A percentile compares a stretch with the other conserved stretches of the same genome.
Evolutionary conservation across 2,329 filamentous ascomycete genomes (phyloP).

Genomic region (Beauveria bassiana): DNA sequence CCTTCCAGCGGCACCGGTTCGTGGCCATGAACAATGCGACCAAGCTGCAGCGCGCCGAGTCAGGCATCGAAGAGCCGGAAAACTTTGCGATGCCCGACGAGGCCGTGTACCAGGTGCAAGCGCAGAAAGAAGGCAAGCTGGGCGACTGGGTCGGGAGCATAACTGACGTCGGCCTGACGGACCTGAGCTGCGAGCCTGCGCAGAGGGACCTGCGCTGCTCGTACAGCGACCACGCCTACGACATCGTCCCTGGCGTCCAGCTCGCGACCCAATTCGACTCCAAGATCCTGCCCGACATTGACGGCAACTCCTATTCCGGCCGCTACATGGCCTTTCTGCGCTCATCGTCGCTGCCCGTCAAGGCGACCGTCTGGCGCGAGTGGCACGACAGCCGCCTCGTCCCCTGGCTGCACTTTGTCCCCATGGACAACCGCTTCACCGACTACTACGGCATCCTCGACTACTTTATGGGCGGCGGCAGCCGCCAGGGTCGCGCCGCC

Average conservation of each 20-base stretch:
- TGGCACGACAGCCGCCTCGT: constrained; percentile 72
- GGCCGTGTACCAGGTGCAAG: constrained; percentile 37
- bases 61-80: constrained; percentile 29
- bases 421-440: constrained; percentile 65
- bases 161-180: constrained; percentile 45
- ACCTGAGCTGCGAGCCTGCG: constrained; percentile 42
- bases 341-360: constrained; percentile 64
- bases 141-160: constrained; percentile 41
- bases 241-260: constrained; percentile 29
- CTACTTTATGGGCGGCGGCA: constrained; percentile 56
- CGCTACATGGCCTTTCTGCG: constrained; percentile 62
- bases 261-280: constrained; percentile 47
- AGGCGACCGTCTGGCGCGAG: constrained; percentile 69
- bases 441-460: constrained; percentile 68
- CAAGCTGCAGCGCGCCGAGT: constrained; percentile 42
- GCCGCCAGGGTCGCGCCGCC: constrained; percentile 38
- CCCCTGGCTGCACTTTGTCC: constrained; percentile 74
- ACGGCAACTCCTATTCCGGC: constrained; percentile 65
- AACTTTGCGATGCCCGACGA: constrained; percentile 48
- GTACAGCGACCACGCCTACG: constrained; percentile 42
- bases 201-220: constrained; percentile 33
- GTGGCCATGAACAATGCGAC: constrained; percentile 65
- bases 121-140: constrained; percentile 36
- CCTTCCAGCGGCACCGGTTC: constrained; percentile 70
- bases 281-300: constrained; percentile 70